Evolutionary conservation across 75 land plant genomes (phyloP).

Genomic region (Selaginella moellendorffii): DNA sequence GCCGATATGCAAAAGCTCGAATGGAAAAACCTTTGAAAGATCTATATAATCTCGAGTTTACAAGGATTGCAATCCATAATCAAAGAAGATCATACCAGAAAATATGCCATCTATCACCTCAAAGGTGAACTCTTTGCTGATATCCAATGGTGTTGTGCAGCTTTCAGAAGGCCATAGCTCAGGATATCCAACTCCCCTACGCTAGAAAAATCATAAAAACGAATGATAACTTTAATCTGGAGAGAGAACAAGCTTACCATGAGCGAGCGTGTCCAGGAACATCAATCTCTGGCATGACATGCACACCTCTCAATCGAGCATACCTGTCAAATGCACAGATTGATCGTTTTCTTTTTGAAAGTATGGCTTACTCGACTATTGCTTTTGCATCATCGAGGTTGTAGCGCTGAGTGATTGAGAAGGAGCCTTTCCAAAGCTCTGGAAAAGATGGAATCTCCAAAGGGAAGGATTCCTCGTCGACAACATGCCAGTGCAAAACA

Average conservation of each 20-base stretch:
- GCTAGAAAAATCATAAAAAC: neutral
- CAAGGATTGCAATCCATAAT: neutral
- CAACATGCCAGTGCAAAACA: constrained; percentile 96
- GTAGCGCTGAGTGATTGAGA: constrained; percentile 64
- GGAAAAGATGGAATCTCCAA: constrained; percentile 83
- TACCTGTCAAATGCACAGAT: neutral
- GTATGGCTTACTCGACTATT: constrained; percentile 56
- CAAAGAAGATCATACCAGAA: constrained; percentile 44
- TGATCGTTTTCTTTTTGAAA: neutral
- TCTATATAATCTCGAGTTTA: constrained; percentile 23
- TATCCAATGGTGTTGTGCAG: constrained; percentile 87
- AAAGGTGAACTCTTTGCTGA: constrained; percentile 66
- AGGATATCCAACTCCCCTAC: constrained; percentile 82
- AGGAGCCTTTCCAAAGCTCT: constrained; percentile 74
- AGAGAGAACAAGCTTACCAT: too few relatives aligned
- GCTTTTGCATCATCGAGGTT: constrained; percentile 75
- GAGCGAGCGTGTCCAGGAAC: constrained; percentile 94
- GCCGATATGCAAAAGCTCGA: constrained; percentile 79
- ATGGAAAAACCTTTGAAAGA: constrained; percentile 70
- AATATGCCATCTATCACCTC: constrained; percentile 68
- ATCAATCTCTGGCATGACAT: constrained; percentile 90
- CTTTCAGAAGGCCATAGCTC: constrained; percentile 70
- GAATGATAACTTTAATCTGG: too few relatives aligned
- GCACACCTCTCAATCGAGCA: constrained; percentile 37
- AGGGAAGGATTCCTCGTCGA: constrained; percentile 89